Conservation (phyloP, 164 flowering plant genomes). For the Magnolia kwangsiensis region DNA sequence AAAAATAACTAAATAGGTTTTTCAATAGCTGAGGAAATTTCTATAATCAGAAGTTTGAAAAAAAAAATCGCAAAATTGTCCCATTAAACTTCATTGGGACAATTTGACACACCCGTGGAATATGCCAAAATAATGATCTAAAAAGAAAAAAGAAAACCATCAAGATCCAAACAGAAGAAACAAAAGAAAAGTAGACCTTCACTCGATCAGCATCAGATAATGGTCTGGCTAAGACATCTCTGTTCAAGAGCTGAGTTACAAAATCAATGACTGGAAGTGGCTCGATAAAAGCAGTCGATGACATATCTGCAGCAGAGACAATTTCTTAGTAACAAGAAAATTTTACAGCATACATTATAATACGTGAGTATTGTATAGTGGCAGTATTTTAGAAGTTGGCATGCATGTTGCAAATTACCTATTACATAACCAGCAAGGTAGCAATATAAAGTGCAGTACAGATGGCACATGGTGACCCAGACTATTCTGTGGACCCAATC, state of each 20-base stretch:
- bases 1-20: not conserved
- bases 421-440: not conserved
- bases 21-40: not conserved
- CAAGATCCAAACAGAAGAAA: not conserved
- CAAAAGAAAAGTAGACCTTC: constrained; percentile 45
- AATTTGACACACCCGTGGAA: not conserved
- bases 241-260: constrained; percentile 65
- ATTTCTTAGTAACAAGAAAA: not conserved
- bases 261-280: constrained; percentile 89
- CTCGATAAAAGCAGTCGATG: constrained; percentile 95
- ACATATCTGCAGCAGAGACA: constrained; percentile 55
- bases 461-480: not conserved
- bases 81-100: not conserved
- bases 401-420: too few relatives aligned
- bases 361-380: too few relatives aligned
- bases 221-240: constrained; percentile 71
- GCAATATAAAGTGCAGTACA: too few relatives aligned
- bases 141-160: not conserved
- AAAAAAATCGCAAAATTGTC: not conserved
- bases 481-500: too few relatives aligned
- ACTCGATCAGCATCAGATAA: constrained; percentile 88
- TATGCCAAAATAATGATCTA: too few relatives aligned
- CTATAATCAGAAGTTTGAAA: not conserved
- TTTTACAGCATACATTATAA: not conserved
- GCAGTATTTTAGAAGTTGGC: too few relatives aligned